Percentiles rank a stretch among this genome's conserved stretches.
phyloP scores from a whole-genome alignment of 164 flowering plant genomes.

The Annona squamosa region DNA sequence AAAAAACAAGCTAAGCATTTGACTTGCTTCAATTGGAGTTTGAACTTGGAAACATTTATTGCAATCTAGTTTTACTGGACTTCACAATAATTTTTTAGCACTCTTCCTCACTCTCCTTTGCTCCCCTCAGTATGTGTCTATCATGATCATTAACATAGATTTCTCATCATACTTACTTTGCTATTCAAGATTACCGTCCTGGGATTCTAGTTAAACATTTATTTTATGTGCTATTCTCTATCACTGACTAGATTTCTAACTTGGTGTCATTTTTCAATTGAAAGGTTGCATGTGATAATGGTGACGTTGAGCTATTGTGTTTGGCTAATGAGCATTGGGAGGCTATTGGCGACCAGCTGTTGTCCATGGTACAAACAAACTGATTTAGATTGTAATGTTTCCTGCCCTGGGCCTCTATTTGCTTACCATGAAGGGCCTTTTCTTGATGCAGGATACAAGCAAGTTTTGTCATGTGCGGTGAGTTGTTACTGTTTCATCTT shows the following conservation, averaged over 20 bases:
- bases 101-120: too few species aligned
- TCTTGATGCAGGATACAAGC: slow-evolving; percentile 3
- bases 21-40: too few species aligned
- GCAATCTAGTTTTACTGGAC: too few species aligned
- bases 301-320: slow-evolving; percentile 35
- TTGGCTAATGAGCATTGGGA: slow-evolving; percentile 41
- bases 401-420: not conserved
- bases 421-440: not conserved
- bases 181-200: too few species aligned
- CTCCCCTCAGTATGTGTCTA: too few species aligned
- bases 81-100: too few species aligned
- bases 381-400: not conserved
- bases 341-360: slow-evolving; percentile 16
- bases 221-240: too few species aligned
- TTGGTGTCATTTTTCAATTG: slow-evolving; percentile 3
- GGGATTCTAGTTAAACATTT: too few species aligned
- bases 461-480: slow-evolving; percentile 7
- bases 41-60: too few species aligned
- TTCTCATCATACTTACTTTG: too few species aligned
- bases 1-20: too few species aligned
- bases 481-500: not conserved
- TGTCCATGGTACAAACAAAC: slow-evolving; percentile 19
- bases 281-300: slow-evolving; percentile 37
- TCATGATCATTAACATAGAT: too few species aligned
- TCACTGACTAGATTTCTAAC: not conserved